These are phyloP conservation scores for Fusarium sp. DNA, from an alignment of 2,329 filamentous ascomycete species.

Conservation along the genomic window DNA sequence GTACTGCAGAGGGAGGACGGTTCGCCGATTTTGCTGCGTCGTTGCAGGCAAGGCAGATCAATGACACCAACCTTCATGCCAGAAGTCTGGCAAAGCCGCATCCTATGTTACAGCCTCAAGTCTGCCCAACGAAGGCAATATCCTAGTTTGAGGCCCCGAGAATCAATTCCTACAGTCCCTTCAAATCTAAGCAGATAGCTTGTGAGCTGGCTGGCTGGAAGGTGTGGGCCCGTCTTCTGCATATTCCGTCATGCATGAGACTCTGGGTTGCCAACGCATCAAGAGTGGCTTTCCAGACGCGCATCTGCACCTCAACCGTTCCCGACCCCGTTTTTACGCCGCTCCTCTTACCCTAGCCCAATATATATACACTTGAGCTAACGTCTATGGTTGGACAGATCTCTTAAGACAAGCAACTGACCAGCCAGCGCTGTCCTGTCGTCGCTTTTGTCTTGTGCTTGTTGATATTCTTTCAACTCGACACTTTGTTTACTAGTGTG, in stretches of 20 bases:
- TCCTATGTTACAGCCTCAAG: slow-evolving; percentile 1
- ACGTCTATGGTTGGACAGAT: slow-evolving; percentile 54
- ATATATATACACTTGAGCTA: slow-evolving; percentile 51
- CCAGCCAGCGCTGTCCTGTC: slow-evolving; percentile 40
- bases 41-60: slow-evolving; percentile 9
- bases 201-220: slow-evolving; percentile 40
- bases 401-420: slow-evolving; percentile 43
- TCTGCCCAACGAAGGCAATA: slow-evolving; percentile 21
- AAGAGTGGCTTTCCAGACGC: slow-evolving; percentile 50
- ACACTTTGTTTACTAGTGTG: slow-evolving; percentile 55
- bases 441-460: slow-evolving; percentile 34
- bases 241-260: slow-evolving; percentile 70
- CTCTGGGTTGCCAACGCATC: slow-evolving; percentile 53
- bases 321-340: slow-evolving; percentile 39
- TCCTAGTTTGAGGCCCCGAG: slow-evolving; percentile 33
- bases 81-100: neutral
- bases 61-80: slow-evolving; percentile 8
- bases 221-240: slow-evolving; percentile 54
- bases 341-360: slow-evolving; percentile 42
- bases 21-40: slow-evolving; percentile 20
- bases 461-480: slow-evolving; percentile 16
- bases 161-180: slow-evolving; percentile 25
- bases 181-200: slow-evolving; percentile 21
- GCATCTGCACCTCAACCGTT: slow-evolving; percentile 45
- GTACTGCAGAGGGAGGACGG: slow-evolving; percentile 14